These are phyloP conservation scores for Babesia ovata DNA, from an alignment of 169 alveolate genomes.

Conservation along the genomic window DNA sequence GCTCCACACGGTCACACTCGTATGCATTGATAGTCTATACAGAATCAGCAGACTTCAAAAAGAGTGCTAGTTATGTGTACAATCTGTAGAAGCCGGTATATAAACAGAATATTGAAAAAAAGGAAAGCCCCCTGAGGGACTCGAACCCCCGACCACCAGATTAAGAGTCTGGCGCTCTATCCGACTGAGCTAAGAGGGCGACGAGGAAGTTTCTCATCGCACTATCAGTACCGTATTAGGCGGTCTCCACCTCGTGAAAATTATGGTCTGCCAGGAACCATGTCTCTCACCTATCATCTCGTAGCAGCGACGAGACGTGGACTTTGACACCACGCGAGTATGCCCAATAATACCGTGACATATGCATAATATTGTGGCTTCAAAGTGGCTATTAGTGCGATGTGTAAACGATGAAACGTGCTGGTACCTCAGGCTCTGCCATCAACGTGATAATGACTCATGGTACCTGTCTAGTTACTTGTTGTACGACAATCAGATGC, in stretches of 20 bases:
- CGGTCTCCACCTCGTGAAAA: no score
- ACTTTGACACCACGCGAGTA: no score
- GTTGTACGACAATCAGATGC: no score
- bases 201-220: neutral
- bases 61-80: neutral
- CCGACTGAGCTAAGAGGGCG: slow-evolving; percentile 99
- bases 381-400: neutral
- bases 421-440: no score
- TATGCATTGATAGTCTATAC: neutral
- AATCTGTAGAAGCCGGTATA: neutral
- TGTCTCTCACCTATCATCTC: no score
- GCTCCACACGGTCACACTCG: no score
- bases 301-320: no score
- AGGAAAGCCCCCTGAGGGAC: slow-evolving; percentile 95
- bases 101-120: neutral
- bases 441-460: no score
- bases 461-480: no score
- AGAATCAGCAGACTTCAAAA: neutral
- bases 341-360: neutral
- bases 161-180: slow-evolving; percentile 99
- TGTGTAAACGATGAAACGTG: no score
- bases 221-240: neutral
- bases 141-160: slow-evolving; percentile 99
- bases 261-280: no score
- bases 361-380: neutral